Evolutionary conservation across 2,329 filamentous ascomycete species (phyloP).

Genomic region (Verticillium zaregamsianum): DNA sequence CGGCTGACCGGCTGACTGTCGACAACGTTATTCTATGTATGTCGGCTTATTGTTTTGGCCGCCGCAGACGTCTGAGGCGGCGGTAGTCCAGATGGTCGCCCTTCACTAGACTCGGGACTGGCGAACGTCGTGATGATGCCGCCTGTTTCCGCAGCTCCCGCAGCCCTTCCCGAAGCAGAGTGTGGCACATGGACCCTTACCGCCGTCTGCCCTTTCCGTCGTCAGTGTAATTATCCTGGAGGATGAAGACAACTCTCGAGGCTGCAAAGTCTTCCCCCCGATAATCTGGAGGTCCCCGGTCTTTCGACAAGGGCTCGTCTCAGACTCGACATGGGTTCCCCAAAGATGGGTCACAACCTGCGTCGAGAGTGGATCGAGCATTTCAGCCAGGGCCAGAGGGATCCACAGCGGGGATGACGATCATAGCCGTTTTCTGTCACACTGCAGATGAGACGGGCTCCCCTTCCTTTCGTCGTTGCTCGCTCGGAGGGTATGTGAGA

Average conservation of each 20-base stretch:
- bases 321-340: constrained; percentile 28
- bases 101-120: no score
- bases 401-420: constrained; percentile 21
- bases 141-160: not conserved
- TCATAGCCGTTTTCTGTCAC: constrained; percentile 19
- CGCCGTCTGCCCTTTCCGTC: not conserved
- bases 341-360: constrained; percentile 14
- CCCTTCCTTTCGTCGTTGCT: not conserved
- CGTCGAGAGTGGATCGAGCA: not conserved
- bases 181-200: not conserved
- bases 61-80: no score
- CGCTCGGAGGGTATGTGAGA: not conserved
- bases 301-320: constrained; percentile 24
- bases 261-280: not conserved
- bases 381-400: constrained; percentile 12
- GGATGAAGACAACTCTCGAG: not conserved
- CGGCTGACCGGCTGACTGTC: not conserved
- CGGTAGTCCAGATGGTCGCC: no score
- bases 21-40: not conserved
- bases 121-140: no score
- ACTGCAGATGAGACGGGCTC: not conserved
- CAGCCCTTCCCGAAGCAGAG: not conserved
- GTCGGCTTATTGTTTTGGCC: not conserved
- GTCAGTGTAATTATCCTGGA: not conserved
- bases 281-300: constrained; percentile 5